A percentile compares a stretch with the other conserved stretches of the same genome.
Conservation (phyloP, 257 asterid genomes). For the Leonotis leonurus region DNA sequence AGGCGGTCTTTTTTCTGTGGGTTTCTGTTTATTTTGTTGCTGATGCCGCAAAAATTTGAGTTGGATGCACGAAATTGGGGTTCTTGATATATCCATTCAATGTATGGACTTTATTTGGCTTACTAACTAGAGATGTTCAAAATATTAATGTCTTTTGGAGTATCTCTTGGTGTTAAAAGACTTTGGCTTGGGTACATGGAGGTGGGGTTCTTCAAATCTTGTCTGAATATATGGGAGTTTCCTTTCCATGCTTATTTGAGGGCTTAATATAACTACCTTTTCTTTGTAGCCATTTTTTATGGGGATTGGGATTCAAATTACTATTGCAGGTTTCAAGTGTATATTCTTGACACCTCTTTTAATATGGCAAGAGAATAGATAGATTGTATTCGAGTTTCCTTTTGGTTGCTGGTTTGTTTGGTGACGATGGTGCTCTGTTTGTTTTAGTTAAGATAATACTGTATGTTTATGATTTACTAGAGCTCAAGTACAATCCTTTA, state of each 20-base stretch:
- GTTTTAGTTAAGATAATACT: background rate
- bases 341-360: background rate
- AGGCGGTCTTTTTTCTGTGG: background rate
- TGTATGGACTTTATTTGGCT: background rate
- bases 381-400: background rate
- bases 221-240: background rate
- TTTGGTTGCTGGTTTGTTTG: background rate
- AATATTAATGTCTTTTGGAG: background rate
- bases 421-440: background rate
- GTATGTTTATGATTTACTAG: background rate
- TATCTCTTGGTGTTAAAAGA: background rate
- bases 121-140: background rate
- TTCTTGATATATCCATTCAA: background rate
- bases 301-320: background rate
- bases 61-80: background rate
- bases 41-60: background rate
- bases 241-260: background rate
- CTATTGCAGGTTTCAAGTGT: background rate
- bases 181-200: slow-evolving; percentile 11
- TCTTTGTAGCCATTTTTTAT: background rate
- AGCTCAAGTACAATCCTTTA: background rate
- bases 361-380: background rate
- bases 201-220: background rate
- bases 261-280: background rate
- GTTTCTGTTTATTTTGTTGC: background rate